phyloP scores from a whole-genome alignment of 148 eudicot genomes.

The Euryodendron excelsum region DNA sequence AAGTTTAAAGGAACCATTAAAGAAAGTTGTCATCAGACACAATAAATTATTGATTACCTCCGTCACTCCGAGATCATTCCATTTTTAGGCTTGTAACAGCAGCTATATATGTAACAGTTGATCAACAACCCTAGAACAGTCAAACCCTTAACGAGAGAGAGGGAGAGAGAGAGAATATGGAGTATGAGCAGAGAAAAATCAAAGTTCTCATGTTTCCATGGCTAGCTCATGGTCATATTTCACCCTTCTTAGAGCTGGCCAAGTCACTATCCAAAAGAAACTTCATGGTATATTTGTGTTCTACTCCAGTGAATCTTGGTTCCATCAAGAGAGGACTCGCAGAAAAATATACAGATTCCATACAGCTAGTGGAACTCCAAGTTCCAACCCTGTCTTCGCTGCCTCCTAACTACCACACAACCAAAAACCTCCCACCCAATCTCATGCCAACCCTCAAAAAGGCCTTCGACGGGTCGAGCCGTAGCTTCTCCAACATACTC shows the following conservation, averaged over 20 bases:
- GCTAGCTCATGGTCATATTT: slow-evolving; percentile 12
- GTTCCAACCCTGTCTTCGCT: neutral
- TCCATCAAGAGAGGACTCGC: slow-evolving; percentile 8
- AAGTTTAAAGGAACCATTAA: too few species aligned
- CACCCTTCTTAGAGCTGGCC: slow-evolving; percentile 25
- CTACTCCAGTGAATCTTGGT: slow-evolving; percentile 11
- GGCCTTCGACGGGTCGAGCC: slow-evolving; percentile 8
- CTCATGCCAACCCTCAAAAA: slow-evolving; percentile 16
- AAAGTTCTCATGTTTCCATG: slow-evolving; percentile 12
- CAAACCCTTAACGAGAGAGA: neutral
- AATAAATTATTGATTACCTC: too few species aligned
- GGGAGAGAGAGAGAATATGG: neutral
- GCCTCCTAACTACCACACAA: slow-evolving; percentile 15
- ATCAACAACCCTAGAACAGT: neutral
- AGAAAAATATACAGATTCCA: neutral
- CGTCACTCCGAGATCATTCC: too few species aligned
- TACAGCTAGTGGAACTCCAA: slow-evolving; percentile 19
- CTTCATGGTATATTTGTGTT: slow-evolving; percentile 15
- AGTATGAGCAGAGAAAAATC: neutral
- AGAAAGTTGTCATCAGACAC: too few species aligned
- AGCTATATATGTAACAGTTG: neutral
- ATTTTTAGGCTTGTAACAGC: too few species aligned
- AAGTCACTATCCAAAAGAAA: slow-evolving; percentile 20
- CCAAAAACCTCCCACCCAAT: slow-evolving; percentile 21
- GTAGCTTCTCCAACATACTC: neutral